These are phyloP conservation scores for Hypoxylon sp. DNA, from an alignment of 2,329 filamentous ascomycete species.

Conservation along the genomic window DNA sequence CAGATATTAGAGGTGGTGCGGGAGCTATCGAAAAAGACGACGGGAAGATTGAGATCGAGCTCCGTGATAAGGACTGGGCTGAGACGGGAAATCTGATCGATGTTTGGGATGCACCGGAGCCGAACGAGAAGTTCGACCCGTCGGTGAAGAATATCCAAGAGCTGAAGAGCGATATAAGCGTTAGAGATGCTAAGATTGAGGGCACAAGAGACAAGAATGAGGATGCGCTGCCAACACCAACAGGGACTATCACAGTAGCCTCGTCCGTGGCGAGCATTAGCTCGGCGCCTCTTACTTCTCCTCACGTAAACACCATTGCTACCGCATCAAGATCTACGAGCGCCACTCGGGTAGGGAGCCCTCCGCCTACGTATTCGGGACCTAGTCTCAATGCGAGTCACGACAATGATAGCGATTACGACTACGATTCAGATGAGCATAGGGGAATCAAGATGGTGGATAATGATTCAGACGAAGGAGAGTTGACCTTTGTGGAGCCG, in stretches of 20 bases:
- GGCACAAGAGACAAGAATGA: conserved; percentile 32
- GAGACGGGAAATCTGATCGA: conserved; percentile 59
- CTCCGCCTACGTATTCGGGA: conserved; percentile 26
- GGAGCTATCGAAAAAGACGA: conserved; percentile 67
- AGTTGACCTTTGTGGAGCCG: conserved; percentile 51
- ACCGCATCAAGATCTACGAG: conserved; percentile 14
- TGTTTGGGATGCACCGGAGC: conserved; percentile 57
- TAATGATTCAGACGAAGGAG: conserved; percentile 54
- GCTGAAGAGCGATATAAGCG: conserved; percentile 46
- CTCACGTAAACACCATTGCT: not conserved
- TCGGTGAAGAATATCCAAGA: conserved; percentile 48
- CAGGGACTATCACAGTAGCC: not conserved
- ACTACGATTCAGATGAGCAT: conserved; percentile 53
- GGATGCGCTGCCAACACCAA: not conserved
- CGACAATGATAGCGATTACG: conserved; percentile 3
- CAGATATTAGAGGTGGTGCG: conserved; percentile 60
- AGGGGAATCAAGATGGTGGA: conserved; percentile 58
- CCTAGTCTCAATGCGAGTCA: not conserved
- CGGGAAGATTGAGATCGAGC: conserved; percentile 52
- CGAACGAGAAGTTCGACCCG: conserved; percentile 51
- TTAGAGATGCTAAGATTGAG: conserved; percentile 40
- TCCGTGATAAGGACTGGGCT: conserved; percentile 53
- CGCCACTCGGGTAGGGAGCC: conserved; percentile 10
- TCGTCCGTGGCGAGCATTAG: conserved; percentile 13
- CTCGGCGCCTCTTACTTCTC: conserved; percentile 1